These are phyloP conservation scores for Sisymbrium irio DNA, from an alignment of 345 rosid genomes.

Conservation along the genomic window DNA sequence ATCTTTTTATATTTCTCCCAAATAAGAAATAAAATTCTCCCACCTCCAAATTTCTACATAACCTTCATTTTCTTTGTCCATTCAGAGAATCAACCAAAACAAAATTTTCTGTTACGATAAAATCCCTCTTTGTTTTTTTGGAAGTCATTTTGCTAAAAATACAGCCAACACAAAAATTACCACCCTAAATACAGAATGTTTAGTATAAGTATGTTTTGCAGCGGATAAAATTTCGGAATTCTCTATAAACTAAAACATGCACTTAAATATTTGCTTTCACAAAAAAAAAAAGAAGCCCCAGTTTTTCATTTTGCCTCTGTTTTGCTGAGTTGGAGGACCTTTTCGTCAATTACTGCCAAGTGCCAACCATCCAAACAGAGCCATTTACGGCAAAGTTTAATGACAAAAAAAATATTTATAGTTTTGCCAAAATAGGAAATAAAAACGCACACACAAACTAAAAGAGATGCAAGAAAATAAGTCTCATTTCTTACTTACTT, in stretches of 20 bases:
- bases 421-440: slow-evolving; percentile 18
- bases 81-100: not conserved
- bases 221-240: not conserved
- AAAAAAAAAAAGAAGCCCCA: not conserved
- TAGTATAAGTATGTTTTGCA: not conserved
- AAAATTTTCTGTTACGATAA: not conserved
- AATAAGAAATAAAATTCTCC: not conserved
- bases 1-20: not conserved
- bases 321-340: slow-evolving; percentile 14
- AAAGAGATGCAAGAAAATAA: not conserved
- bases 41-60: not conserved
- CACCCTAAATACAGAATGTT: not conserved
- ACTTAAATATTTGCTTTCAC: too few species aligned
- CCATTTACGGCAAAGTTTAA: slow-evolving; percentile 33
- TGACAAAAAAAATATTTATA: not conserved
- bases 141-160: not conserved
- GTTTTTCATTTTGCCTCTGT: not conserved
- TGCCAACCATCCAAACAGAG: slow-evolving; percentile 30
- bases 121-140: not conserved
- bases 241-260: not conserved
- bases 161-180: not conserved
- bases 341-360: slow-evolving; percentile 26
- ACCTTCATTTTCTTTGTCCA: not conserved
- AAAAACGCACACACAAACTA: not conserved
- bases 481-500: not conserved